Conservation (phyloP, 345 rosid species). For the Gossypium arboreum region DNA sequence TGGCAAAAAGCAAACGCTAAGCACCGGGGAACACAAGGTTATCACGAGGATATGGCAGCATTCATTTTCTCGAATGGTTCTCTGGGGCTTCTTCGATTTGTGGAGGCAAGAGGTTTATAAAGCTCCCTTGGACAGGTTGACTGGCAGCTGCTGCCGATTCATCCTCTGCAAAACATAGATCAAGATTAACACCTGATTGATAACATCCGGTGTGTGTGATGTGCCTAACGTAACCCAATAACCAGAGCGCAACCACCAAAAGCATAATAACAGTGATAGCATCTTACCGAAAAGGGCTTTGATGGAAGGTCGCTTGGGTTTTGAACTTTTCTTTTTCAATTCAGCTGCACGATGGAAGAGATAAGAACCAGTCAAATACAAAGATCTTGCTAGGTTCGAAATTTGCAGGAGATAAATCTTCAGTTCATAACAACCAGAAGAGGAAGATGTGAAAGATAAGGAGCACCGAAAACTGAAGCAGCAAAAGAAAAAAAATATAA, state of each 20-base stretch:
- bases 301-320: slow-evolving; percentile 85
- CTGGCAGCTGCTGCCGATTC: slow-evolving; percentile 51
- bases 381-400: background rate
- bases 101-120: slow-evolving; percentile 67
- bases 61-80: slow-evolving; percentile 35
- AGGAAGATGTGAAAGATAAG: background rate
- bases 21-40: background rate
- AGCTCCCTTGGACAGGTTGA: slow-evolving; percentile 76
- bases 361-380: background rate
- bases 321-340: slow-evolving; percentile 78
- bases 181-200: background rate
- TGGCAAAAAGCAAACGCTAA: slow-evolving; percentile 23
- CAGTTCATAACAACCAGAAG: slow-evolving; percentile 1
- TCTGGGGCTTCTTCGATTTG: slow-evolving; percentile 59
- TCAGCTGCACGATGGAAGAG: slow-evolving; percentile 46
- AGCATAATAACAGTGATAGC: background rate
- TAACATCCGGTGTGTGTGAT: background rate
- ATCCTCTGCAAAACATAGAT: slow-evolving; percentile 48
- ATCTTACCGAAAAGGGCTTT: slow-evolving; percentile 90
- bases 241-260: background rate
- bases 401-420: background rate
- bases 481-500: background rate
- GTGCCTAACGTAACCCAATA: background rate
- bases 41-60: background rate
- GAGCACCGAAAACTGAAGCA: background rate